These are phyloP conservation scores for Wickerhamomyces bisporus DNA, from an alignment of 805 yeast genomes.

Conservation along the genomic window DNA sequence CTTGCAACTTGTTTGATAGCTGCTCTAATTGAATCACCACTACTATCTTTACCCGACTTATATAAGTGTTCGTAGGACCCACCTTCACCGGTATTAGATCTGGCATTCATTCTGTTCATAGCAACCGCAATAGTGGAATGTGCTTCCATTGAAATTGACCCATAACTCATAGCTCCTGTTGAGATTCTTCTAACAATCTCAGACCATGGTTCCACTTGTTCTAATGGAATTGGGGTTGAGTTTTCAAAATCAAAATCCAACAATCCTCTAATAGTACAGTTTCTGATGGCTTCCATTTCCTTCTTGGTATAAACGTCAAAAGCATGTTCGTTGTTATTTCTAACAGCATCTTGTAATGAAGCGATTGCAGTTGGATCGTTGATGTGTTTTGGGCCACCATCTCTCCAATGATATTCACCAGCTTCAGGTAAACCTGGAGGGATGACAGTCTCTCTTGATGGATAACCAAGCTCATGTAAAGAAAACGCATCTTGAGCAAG, in stretches of 20 bases:
- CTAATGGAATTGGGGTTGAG: constrained; percentile 79
- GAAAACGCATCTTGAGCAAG: constrained; percentile 96
- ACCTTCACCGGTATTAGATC: constrained; percentile 98
- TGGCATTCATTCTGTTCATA: constrained; percentile 96
- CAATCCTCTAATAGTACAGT: constrained; percentile 91
- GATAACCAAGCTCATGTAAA: constrained; percentile 88
- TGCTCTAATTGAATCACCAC: constrained; percentile 98
- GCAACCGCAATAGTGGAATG: constrained; percentile 98
- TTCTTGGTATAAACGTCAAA: constrained; percentile 85
- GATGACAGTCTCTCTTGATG: constrained; percentile 68
- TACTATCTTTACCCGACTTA: constrained; percentile 69
- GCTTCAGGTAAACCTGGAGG: constrained; percentile 75
- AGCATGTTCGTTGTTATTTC: constrained; percentile 91
- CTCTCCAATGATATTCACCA: constrained; percentile 98
- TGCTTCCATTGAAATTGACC: constrained; percentile 97
- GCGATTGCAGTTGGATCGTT: constrained; percentile 96
- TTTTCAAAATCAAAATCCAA: constrained; percentile 80
- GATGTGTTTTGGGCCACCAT: constrained; percentile 94
- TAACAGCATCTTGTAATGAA: constrained; percentile 94
- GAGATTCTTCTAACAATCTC: constrained; percentile 95
- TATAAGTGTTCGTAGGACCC: constrained; percentile 85
- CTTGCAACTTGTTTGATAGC: constrained; percentile 97
- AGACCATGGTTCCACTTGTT: constrained; percentile 99
- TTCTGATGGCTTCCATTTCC: constrained; percentile 86
- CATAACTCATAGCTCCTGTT: constrained; percentile 99